These are phyloP conservation scores for Neonectria hederae DNA, from an alignment of 2,329 filamentous ascomycete genomes.

Conservation along the genomic window DNA sequence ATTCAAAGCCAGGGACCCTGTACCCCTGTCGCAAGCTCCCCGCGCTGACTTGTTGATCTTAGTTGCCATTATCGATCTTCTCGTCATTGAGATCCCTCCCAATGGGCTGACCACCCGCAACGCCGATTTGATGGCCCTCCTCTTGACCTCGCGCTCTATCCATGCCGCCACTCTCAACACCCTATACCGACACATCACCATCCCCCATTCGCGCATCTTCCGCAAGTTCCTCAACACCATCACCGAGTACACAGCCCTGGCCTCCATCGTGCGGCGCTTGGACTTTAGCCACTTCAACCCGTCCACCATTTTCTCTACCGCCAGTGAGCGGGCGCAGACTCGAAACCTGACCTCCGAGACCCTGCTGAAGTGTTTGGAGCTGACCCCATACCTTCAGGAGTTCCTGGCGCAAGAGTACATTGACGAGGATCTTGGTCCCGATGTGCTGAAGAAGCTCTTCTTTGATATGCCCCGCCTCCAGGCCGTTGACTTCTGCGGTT, in stretches of 20 bases:
- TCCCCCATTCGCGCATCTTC: constrained; percentile 85
- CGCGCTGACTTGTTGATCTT: constrained; percentile 34
- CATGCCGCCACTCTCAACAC: constrained; percentile 78
- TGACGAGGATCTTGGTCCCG: constrained; percentile 76
- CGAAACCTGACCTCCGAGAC: constrained; percentile 80
- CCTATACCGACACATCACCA: constrained; percentile 81
- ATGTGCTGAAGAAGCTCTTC: constrained; percentile 76
- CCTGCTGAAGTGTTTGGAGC: constrained; percentile 73
- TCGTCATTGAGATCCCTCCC: constrained; percentile 76
- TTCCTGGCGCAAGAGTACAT: constrained; percentile 84
- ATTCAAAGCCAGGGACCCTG: constrained; percentile 12
- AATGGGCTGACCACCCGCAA: constrained; percentile 81
- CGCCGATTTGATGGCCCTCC: constrained; percentile 78
- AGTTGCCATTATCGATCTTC: constrained; percentile 79
- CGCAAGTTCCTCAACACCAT: constrained; percentile 81
- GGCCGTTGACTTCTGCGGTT: constrained; percentile 81
- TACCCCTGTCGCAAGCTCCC: constrained; percentile 25
- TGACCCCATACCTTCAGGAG: constrained; percentile 79
- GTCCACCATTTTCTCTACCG: constrained; percentile 77
- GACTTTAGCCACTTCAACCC: constrained; percentile 91
- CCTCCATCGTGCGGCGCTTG: constrained; percentile 78
- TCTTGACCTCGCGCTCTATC: constrained; percentile 78
- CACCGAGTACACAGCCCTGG: constrained; percentile 71
- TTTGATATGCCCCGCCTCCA: constrained; percentile 70
- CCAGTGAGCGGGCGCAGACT: constrained; percentile 77